Percentiles rank a stretch among this genome's conserved stretches.
phyloP scores from a whole-genome alignment of 1,284 basidiomycete genomes.

The Ustilago curta region DNA sequence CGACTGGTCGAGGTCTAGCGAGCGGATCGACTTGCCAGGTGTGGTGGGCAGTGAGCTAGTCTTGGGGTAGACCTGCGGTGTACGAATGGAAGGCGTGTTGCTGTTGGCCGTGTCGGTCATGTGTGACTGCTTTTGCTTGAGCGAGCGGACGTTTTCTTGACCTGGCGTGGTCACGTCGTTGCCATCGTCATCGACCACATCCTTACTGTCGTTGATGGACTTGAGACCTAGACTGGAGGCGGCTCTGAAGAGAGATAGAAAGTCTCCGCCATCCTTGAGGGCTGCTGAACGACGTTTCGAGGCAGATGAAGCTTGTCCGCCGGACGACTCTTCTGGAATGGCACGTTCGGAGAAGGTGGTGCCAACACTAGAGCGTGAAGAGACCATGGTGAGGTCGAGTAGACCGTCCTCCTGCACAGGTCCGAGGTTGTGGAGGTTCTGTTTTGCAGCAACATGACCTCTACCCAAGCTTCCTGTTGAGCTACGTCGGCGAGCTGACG shows the following conservation, averaged over 20 bases:
- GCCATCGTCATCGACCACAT: slow-evolving; percentile 4
- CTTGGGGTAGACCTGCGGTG: slow-evolving; percentile 38
- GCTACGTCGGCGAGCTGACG: slow-evolving; percentile 26
- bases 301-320: slow-evolving; percentile 20
- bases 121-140: slow-evolving; percentile 16
- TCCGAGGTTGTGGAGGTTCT: slow-evolving; percentile 31
- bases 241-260: slow-evolving; percentile 35
- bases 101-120: slow-evolving; percentile 21
- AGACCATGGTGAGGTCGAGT: slow-evolving; percentile 33
- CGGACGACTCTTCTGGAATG: slow-evolving; percentile 19
- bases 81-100: slow-evolving; percentile 27
- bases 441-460: slow-evolving; percentile 7
- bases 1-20: slow-evolving; percentile 44
- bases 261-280: slow-evolving; percentile 26
- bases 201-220: slow-evolving; percentile 17
- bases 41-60: slow-evolving; percentile 27
- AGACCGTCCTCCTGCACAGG: slow-evolving; percentile 50
- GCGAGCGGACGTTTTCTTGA: slow-evolving; percentile 11
- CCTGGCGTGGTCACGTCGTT: slow-evolving; percentile 22
- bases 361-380: slow-evolving; percentile 39
- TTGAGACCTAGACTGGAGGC: slow-evolving; percentile 21
- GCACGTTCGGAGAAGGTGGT: slow-evolving; percentile 27
- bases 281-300: slow-evolving; percentile 17
- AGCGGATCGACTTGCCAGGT: slow-evolving; percentile 29
- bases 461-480: slow-evolving; percentile 39